Base-by-base conservation (phyloP, 768 basidiomycete genomes). In the Termitomyces sp. region DNA sequence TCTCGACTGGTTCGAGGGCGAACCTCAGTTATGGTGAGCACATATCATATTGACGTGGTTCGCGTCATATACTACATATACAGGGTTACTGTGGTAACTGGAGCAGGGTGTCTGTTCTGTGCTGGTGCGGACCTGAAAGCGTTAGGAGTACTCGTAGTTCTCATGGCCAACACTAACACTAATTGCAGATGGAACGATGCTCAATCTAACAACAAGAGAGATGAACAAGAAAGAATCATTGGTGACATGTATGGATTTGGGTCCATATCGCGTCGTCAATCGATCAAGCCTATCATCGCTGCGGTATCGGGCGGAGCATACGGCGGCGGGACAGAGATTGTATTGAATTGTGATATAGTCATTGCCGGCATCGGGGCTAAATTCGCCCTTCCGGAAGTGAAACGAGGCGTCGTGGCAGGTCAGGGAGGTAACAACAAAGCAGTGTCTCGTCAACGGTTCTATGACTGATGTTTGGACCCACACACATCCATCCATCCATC, bases 391-490 rank as follows among this genome's bases (percentile, higher is more conserved):
- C 88, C 88, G 0, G 90, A 92, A 62, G 90, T 90, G 4, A 87
- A 84, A 67, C 78, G 87, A 28, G 91, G 91, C 0, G 89, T 91
- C 8, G 64, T 88, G 30, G 89, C 88, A 12, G 71, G 79, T 12
- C 84, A 86, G 64, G 90, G 90, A 64, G 88, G 88, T 84, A 58
- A n/a, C n/a, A n/a, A n/a, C n/a, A n/a, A n/a, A n/a, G n/a, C n/a
- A n/a, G n/a, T n/a, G n/a, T n/a, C n/a, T n/a, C n/a, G n/a, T n/a
- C n/a, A n/a, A n/a, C n/a, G n/a, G n/a, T n/a, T n/a, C n/a, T n/a
- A n/a, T n/a, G n/a, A n/a, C n/a, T n/a, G n/a, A n/a, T n/a, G n/a
- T n/a, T n/a, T n/a, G n/a, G n/a, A n/a, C n/a, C n/a, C n/a, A n/a
- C n/a, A n/a, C n/a, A n/a, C n/a, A n/a, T n/a, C n/a, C n/a, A n/a